Base-by-base conservation (phyloP, 2,329 filamentous ascomycete species). In the Colletotrichum lindemuthianum region DNA sequence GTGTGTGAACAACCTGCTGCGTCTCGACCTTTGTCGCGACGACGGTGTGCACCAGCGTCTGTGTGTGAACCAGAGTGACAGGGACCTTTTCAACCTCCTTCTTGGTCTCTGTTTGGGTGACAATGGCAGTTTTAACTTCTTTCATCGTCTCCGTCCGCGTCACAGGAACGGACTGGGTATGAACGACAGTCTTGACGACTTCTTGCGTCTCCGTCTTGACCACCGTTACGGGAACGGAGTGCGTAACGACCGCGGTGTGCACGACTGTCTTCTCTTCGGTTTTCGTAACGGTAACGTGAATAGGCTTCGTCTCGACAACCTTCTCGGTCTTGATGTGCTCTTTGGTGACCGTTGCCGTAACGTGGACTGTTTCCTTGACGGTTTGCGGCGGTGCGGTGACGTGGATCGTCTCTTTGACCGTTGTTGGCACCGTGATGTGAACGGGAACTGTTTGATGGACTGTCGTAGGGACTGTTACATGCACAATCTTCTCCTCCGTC, bases 281-380 rank as follows among this genome's bases (percentile, higher is more conserved):
- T 16, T 64, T 16, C 7, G 57, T 45, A 47, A 61, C 40, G 3
- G 57, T 60, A 10, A 60, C 41, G 6, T 59, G 63, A 8, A 60
- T 37, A 2, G 53, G 51, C 32, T 54, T 45, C 15, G 43, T 48
- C 53, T 57, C 34, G 16, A 57, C 53, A 7, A 57, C 53, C 13
- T 44, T 44, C 15, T 56, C 53, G 9, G 53, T 56, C 33, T 48
- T 56, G 41, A 47, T 33, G 4, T 47, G 54, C 32, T 57, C 54
- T 15, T 47, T 57, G 8, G 51, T 54, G 32, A 48, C 34, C 2
- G 56, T 51, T 16, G 48, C 47, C n/a, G 56, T 59, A 0, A 63
- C 59, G 40, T 63, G 57, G 10, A 67, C 50, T 1, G 63, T 66
- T 33, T 67, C 58, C 24, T 63, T 63, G 13, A 68, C 52, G 4